phyloP scores from a whole-genome alignment of 1,284 basidiomycete genomes.

The Trichosporon sp. region DNA sequence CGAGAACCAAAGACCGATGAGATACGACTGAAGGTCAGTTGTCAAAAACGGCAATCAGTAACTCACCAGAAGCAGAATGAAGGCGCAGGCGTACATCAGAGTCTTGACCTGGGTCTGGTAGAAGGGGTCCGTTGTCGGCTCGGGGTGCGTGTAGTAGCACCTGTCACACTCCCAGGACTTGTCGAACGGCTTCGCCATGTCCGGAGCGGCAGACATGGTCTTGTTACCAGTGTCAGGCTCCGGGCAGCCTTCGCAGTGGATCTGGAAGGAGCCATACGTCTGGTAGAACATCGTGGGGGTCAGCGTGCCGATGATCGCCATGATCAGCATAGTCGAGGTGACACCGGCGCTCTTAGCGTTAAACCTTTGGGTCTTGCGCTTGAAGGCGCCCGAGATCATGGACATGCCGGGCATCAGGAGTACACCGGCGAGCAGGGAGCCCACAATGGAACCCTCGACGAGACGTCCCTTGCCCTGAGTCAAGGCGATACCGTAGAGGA shows the following conservation, averaged over 20 bases:
- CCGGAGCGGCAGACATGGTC: not conserved
- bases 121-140: conserved; percentile 89
- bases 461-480: conserved; percentile 84
- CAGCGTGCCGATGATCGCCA: conserved; percentile 97
- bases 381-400: conserved; percentile 91
- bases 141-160: conserved; percentile 93
- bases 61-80: conserved; percentile 79
- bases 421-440: conserved; percentile 89
- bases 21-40: conserved; percentile 69
- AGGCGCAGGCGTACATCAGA: conserved; percentile 92
- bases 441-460: conserved; percentile 95
- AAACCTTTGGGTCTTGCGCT: conserved; percentile 93
- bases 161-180: conserved; percentile 79
- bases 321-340: conserved; percentile 98
- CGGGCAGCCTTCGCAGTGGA: conserved; percentile 89
- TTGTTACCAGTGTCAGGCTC: conserved; percentile 24
- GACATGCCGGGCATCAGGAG: conserved; percentile 93
- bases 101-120: conserved; percentile 92
- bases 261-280: conserved; percentile 93
- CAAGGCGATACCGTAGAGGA: conserved; percentile 86
- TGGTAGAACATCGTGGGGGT: conserved; percentile 98
- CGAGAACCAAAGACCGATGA: conserved; percentile 97
- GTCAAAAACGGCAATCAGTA: too few relatives aligned
- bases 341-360: conserved; percentile 98
- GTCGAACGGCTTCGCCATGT: conserved; percentile 33